Conservation (phyloP, 495 filamentous ascomycete species). For the Xylaria castorea region DNA sequence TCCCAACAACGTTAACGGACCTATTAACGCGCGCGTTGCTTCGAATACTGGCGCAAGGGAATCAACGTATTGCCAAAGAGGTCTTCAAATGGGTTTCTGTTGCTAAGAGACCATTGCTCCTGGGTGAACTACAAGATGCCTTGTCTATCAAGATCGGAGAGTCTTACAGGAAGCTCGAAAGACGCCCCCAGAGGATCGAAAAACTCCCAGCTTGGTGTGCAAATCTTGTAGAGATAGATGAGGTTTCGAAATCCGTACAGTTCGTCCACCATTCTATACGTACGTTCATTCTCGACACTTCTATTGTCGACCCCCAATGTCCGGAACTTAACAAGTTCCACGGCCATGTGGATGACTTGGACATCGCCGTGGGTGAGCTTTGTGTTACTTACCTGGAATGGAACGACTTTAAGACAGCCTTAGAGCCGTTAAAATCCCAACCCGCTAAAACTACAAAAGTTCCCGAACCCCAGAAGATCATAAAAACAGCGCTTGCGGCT, state of each 20-base stretch:
- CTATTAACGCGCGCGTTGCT: neutral
- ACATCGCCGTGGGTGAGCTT: neutral
- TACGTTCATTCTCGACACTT: constrained; percentile 4
- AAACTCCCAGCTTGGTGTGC: neutral
- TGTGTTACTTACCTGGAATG: constrained; percentile 7
- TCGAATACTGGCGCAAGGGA: neutral
- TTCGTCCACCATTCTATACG: neutral
- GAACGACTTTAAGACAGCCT: neutral
- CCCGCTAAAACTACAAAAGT: neutral
- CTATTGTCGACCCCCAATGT: neutral
- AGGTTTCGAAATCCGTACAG: neutral
- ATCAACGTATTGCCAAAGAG: neutral
- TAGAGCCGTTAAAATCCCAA: neutral
- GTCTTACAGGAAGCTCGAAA: neutral
- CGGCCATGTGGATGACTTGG: neutral
- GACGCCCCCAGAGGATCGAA: neutral
- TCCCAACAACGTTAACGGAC: neutral
- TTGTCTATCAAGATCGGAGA: neutral
- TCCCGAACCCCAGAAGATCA: neutral
- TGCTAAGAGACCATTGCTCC: neutral
- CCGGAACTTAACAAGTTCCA: neutral
- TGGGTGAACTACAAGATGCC: constrained; percentile 2
- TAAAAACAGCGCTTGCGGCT: neutral
- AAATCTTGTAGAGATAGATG: constrained; percentile 5
- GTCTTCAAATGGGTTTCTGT: constrained; percentile 5